Conservation (phyloP, 148 eudicot genomes). For the Camellia japonica region DNA sequence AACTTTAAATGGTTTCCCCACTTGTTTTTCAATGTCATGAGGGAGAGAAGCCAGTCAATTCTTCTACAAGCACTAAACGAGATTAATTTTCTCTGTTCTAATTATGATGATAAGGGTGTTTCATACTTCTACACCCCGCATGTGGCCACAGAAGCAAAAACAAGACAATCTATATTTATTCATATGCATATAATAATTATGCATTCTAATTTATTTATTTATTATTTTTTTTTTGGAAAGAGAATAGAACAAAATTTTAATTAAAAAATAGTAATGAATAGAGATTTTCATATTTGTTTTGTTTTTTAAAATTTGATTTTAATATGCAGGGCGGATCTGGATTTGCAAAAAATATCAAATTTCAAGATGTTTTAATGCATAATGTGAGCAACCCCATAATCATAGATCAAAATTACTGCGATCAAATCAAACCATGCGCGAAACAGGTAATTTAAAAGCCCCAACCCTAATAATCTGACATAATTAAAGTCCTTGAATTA, state of each 20-base stretch:
- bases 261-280: not conserved
- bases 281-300: not conserved
- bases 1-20: not conserved
- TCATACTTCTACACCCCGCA: too few relatives aligned
- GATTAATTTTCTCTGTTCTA: too few relatives aligned
- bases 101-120: too few relatives aligned
- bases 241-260: too few relatives aligned
- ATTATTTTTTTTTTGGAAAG: too few relatives aligned
- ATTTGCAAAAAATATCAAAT: slow-evolving; percentile 58
- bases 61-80: not conserved
- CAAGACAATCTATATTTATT: too few relatives aligned
- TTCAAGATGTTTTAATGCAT: slow-evolving; percentile 59
- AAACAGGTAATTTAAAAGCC: slow-evolving; percentile 42
- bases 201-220: too few relatives aligned
- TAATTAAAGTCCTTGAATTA: not conserved
- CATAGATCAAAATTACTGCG: slow-evolving; percentile 83
- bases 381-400: slow-evolving; percentile 82
- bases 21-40: not conserved
- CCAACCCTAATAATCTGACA: not conserved
- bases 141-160: too few relatives aligned
- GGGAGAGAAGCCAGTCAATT: not conserved
- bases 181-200: too few relatives aligned
- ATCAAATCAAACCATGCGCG: slow-evolving; percentile 42
- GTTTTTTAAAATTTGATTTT: not conserved
- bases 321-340: slow-evolving; percentile 79